Conservation (phyloP, 176 grass and related monocot genomes). For the Poa pratensis region DNA sequence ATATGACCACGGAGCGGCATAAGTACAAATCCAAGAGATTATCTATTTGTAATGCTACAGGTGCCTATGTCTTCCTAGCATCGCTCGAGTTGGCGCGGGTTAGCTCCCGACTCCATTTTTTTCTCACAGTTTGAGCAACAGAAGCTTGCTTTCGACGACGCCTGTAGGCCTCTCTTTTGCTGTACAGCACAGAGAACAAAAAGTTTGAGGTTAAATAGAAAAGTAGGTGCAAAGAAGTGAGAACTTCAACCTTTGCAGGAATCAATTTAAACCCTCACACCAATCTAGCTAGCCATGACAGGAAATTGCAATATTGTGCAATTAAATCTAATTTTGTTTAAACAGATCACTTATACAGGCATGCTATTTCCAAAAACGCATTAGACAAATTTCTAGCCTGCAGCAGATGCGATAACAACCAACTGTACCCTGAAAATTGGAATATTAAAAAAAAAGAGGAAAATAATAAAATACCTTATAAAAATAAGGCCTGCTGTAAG, state of each 20-base stretch:
- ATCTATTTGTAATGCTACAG: constrained; percentile 34
- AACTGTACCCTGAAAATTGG: not conserved
- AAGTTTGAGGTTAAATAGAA: constrained; percentile 18
- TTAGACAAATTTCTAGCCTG: not conserved
- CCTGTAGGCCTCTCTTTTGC: constrained; percentile 77
- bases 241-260: not conserved
- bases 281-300: constrained; percentile 9
- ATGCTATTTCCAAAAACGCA: not conserved
- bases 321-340: not conserved
- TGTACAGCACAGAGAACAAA: constrained; percentile 53
- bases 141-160: constrained; percentile 63
- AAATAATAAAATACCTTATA: constrained; percentile 59
- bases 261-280: constrained; percentile 10
- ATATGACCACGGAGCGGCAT: constrained; percentile 35
- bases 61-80: constrained; percentile 42
- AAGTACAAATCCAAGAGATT: constrained; percentile 36
- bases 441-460: not conserved
- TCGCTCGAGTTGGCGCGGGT: constrained; percentile 25
- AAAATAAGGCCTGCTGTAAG: constrained; percentile 81
- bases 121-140: constrained; percentile 53
- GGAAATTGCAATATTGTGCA: constrained; percentile 18
- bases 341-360: not conserved
- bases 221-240: not conserved
- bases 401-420: constrained; percentile 6
- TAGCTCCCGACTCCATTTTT: constrained; percentile 60